Conservation (phyloP, 1,139 yeast genomes). For the Lodderomyces margitis region DNA sequence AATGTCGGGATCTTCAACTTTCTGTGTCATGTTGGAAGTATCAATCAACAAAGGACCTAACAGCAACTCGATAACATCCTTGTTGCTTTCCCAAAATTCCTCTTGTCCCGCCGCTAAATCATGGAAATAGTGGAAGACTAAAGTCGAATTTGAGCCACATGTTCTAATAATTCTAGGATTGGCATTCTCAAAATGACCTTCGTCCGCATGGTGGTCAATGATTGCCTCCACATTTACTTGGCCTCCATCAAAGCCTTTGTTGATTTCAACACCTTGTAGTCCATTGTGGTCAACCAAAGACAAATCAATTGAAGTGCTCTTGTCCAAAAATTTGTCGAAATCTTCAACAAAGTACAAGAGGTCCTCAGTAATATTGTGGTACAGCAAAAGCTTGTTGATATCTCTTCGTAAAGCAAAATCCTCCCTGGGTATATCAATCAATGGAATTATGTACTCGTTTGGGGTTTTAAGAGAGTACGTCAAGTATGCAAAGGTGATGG, state of each 20-base stretch:
- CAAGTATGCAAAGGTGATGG: slow-evolving; percentile 69
- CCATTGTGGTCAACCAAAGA: slow-evolving; percentile 79
- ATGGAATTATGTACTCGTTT: slow-evolving; percentile 47
- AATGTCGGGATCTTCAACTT: slow-evolving; percentile 56
- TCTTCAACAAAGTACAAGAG: slow-evolving; percentile 70
- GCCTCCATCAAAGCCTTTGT: slow-evolving; percentile 20
- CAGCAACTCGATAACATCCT: slow-evolving; percentile 48
- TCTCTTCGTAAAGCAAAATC: slow-evolving; percentile 75
- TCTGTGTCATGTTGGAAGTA: slow-evolving; percentile 60
- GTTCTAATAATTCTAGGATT: slow-evolving; percentile 59
- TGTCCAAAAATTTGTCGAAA: slow-evolving; percentile 23
- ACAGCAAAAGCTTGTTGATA: slow-evolving; percentile 50
- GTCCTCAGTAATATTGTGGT: slow-evolving; percentile 47
- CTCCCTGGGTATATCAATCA: slow-evolving; percentile 65
- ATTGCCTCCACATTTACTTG: slow-evolving; percentile 51
- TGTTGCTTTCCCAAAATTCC: slow-evolving; percentile 15
- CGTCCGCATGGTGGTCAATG: slow-evolving; percentile 88
- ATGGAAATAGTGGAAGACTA: slow-evolving; percentile 66
- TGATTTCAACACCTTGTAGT: slow-evolving; percentile 51
- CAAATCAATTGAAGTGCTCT: slow-evolving; percentile 7
- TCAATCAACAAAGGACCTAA: slow-evolving; percentile 73
- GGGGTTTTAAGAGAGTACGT: slow-evolving; percentile 18
- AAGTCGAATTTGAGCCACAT: slow-evolving; percentile 77
- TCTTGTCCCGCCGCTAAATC: slow-evolving; percentile 19
- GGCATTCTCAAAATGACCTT: slow-evolving; percentile 44